Base-by-base conservation (phyloP, 2,329 filamentous ascomycete species). In the Fusarium sp. region DNA sequence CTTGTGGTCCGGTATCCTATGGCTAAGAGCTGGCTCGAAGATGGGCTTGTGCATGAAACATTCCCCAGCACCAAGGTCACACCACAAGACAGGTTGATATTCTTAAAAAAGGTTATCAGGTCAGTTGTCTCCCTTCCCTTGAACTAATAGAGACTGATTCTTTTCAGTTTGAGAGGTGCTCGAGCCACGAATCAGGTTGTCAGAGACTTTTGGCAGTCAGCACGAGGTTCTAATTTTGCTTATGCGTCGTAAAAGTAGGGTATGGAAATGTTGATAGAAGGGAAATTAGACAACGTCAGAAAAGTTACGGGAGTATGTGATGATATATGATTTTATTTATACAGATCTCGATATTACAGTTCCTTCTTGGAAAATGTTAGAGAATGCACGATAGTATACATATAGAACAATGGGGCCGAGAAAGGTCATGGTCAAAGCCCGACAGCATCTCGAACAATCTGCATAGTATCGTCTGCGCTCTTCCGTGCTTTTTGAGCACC, bases 121-220 rank as follows among this genome's bases (percentile, higher is more conserved):
- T 90, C 75, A 32, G 62, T 23, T n/a, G 20, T 20, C 1, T 17
- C 7, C 6, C 7, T 9, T 13, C 2, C 2, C 30, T 14, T 7
- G 37, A 13, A 4, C 4, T 14, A 7, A 35, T 15, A 14, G 11
- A 19, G 23, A 52, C 60, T 64, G 23, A 64, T 25, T 2, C 7
- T 22, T 2, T 19, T 6, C 57, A 90, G 88, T 73, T 80, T 92
- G 33, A 83, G 91, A 39, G 91, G 91, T 9, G 82, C 85, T 2
- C 83, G 85, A 65, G 80, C 83, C 49, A 92, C 90, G 4, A 92
- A 90, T 66, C 84, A 88, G 55, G 82, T 92, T 1, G 87, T 92
- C 4, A 85, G 87, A 60, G 89, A 92, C 30, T 93, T 93, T 74
- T 94, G 90, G 88, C 78, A 92, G n/a, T 82, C 84, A 3, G 90